These are phyloP conservation scores for Singerocomus inundabilis DNA, from an alignment of 1,284 basidiomycete genomes.

Conservation along the genomic window DNA sequence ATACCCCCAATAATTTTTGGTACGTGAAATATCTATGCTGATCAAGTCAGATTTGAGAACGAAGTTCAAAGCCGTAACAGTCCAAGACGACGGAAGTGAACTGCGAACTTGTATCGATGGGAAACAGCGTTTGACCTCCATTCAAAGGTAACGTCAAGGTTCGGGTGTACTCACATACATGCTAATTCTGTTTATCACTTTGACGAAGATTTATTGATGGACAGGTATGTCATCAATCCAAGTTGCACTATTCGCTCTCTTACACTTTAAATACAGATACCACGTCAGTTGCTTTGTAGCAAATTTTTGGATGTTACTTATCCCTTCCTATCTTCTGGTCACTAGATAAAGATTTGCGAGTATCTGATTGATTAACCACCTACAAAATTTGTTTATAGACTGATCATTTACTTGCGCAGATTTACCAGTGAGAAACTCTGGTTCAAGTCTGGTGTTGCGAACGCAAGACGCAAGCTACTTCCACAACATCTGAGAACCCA, in stretches of 20 bases:
- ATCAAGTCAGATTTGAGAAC: not conserved
- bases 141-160: slow-evolving; percentile 38
- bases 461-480: slow-evolving; percentile 30
- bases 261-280: slow-evolving; percentile 26
- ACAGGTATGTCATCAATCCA: slow-evolving; percentile 35
- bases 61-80: slow-evolving; percentile 17
- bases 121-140: slow-evolving; percentile 54
- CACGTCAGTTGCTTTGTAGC: slow-evolving; percentile 30
- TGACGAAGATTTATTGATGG: slow-evolving; percentile 47
- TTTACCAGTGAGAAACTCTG: slow-evolving; percentile 41
- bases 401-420: slow-evolving; percentile 12
- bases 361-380: slow-evolving; percentile 1
- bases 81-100: slow-evolving; percentile 43
- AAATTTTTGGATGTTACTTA: slow-evolving; percentile 6
- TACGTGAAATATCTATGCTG: slow-evolving; percentile 20
- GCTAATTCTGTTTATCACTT: slow-evolving; percentile 6
- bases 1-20: slow-evolving; percentile 55
- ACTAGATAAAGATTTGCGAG: slow-evolving; percentile 43
- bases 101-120: slow-evolving; percentile 51
- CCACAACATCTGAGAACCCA: slow-evolving; percentile 25
- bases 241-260: not conserved
- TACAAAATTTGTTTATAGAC: not conserved
- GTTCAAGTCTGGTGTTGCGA: slow-evolving; percentile 31
- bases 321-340: not conserved
- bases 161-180: not conserved